Base-by-base conservation (phyloP, 1,284 basidiomycete species). In the Amylostereum chailletii region DNA sequence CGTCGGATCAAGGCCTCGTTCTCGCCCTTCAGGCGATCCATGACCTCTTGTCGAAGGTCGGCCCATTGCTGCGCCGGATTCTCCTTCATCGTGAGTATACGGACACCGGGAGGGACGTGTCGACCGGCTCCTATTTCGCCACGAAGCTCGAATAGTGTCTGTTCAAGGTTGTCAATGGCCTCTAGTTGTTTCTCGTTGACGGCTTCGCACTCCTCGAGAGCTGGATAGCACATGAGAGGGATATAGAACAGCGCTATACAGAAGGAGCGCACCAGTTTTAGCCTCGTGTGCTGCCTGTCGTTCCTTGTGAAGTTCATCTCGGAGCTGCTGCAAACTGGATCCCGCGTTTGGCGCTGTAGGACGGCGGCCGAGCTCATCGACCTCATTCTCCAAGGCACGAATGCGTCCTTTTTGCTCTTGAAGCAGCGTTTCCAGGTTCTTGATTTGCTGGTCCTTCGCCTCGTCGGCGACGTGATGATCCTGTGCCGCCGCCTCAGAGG, bases 11-110 rank as follows among this genome's bases (percentile, higher is more conserved):
- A 66, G 1, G 82, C 84, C 43, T 77, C 75, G 59, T 93, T 94
- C 68, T 94, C 91, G 42, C 68, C 70, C 62, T 77, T 81, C 34
- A 93, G 67, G 3, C 81, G 68, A 38, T 90, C 82, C 66, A 93
- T 71, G 6, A 74, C 81, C 10, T 71, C 77, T 53, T 80, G 73
- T 33, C 89, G 74, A 11, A 86, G 65, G 50, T 86, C 85, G 6
- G 76, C 75, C 78, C 89, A 88, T 50, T 77, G 68, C 54, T 81
- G 75, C 30, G 83, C 84, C 0, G 90, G 92, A 56, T 92, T 93
- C 42, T 86, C 80, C 7, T 66, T 68, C 51, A 94, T 66, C 41
- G 77, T 77, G 6, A 94, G 68, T 3, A 92, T 77, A 9, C 86
- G 79, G 38, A 78, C 75, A 26, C 79, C 80, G 0, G 81, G 81